A percentile compares a stretch with the other conserved stretches of the same genome.
Conservation (phyloP, 345 rosid genomes). For the Brassica cretica region DNA sequence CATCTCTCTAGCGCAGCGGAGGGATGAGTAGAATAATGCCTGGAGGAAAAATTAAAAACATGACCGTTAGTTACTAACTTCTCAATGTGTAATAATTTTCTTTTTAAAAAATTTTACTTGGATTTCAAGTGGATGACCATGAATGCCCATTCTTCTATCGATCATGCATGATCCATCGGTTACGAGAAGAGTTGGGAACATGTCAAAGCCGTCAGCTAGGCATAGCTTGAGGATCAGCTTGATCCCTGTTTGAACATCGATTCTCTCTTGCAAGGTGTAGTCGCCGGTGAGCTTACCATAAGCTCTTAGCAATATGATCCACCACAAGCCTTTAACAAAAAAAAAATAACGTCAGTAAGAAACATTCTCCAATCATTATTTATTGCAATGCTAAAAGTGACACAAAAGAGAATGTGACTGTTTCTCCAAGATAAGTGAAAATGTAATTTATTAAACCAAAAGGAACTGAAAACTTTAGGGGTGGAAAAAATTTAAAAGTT, state of each 20-base stretch:
- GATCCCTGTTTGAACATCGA: conserved; percentile 97
- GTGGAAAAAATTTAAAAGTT: not conserved
- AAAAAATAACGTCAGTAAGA: conserved; percentile 12
- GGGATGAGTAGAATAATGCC: conserved; percentile 90
- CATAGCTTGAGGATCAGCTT: conserved; percentile 78
- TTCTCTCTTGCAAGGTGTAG: conserved; percentile 80
- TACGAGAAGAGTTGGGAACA: conserved; percentile 93
- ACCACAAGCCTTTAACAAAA: conserved; percentile 72
- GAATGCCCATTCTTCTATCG: conserved; percentile 96
- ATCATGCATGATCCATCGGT: conserved; percentile 98
- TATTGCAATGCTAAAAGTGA: not conserved
- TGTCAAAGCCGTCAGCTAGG: conserved; percentile 87
- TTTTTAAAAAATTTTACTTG: conserved; percentile 52
- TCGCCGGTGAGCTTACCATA: conserved; percentile 92
- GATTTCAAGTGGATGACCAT: conserved; percentile 97
- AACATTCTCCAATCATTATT: conserved; percentile 2
- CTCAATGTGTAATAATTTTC: not conserved
- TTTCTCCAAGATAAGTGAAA: not conserved
- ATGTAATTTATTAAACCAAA: not conserved
- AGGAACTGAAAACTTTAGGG: too few species aligned
- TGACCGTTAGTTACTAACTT: not conserved
- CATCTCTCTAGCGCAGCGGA: conserved; percentile 91
- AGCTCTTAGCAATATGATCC: conserved; percentile 90
- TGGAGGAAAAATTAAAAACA: conserved; percentile 27
- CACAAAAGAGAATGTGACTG: not conserved